A percentile compares a stretch with the other conserved stretches of the same genome.
These are phyloP conservation scores for Populus alba DNA, from an alignment of 345 rosid genomes.

Conservation along the genomic window DNA sequence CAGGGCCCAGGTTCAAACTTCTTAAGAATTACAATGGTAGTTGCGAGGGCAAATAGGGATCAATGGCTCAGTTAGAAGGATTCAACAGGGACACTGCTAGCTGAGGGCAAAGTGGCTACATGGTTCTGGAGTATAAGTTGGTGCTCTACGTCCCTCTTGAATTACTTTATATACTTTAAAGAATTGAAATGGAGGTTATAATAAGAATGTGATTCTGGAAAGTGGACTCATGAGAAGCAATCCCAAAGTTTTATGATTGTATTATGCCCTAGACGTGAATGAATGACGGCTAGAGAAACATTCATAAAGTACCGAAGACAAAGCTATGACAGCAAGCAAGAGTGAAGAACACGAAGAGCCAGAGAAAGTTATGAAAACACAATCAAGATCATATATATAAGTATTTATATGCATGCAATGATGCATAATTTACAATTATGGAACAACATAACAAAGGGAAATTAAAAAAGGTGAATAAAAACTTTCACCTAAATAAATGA, in stretches of 20 bases:
- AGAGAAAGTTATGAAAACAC: neutral
- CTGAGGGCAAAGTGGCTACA: neutral
- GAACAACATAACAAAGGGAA: neutral
- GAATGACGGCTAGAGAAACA: neutral
- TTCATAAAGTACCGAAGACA: neutral
- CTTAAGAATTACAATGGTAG: neutral
- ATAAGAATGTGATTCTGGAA: neutral
- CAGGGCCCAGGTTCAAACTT: neutral
- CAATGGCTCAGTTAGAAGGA: neutral
- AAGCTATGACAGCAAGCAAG: neutral
- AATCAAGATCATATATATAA: neutral
- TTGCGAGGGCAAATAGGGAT: neutral
- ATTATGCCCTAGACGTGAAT: neutral
- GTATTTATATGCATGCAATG: constrained; percentile 14
- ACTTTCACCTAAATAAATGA: constrained; percentile 2
- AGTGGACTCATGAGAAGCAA: neutral
- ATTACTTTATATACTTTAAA: neutral
- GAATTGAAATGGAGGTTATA: neutral
- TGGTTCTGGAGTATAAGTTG: neutral
- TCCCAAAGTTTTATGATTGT: neutral
- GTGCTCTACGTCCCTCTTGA: too few relatives aligned
- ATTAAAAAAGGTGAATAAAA: constrained; percentile 25
- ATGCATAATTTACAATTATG: constrained; percentile 20
- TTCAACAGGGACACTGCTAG: neutral
- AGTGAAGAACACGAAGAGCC: neutral